phyloP scores from a whole-genome alignment of 495 filamentous ascomycete species.

The Clavariopsis aquatica region DNA sequence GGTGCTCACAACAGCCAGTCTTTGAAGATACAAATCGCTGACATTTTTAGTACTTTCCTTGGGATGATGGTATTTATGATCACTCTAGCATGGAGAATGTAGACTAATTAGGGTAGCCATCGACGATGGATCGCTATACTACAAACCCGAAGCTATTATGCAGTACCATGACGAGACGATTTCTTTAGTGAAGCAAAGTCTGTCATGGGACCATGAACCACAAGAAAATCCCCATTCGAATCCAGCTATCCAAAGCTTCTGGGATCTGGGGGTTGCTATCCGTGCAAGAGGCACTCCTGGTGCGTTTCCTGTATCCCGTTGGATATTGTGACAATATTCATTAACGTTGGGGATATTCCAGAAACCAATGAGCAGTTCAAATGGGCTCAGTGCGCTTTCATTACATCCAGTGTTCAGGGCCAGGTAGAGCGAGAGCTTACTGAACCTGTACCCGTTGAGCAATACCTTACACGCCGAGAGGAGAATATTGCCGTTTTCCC shows the following conservation, averaged over 20 bases:
- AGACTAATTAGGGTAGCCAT: conserved; percentile 4
- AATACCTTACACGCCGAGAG: conserved; percentile 7
- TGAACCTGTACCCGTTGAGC: conserved; percentile 3
- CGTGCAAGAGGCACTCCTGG: conserved; percentile 3
- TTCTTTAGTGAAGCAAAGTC: conserved; percentile 7
- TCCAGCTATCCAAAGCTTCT: conserved; percentile 9
- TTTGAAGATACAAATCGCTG: conserved; percentile 1
- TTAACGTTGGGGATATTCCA: background rate
- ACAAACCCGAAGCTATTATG: conserved; percentile 8
- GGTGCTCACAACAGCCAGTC: background rate
- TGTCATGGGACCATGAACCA: conserved; percentile 4
- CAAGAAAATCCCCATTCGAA: conserved; percentile 5
- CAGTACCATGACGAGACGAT: conserved; percentile 3
- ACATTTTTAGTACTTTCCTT: conserved; percentile 1
- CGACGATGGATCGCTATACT: conserved; percentile 3
- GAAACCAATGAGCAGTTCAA: conserved; percentile 9
- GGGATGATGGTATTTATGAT: conserved; percentile 2
- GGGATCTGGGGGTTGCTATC: conserved; percentile 4
- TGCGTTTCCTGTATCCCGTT: conserved; percentile 3
- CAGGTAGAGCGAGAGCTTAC: conserved; percentile 7
- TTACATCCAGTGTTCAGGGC: conserved; percentile 5
- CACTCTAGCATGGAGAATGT: background rate
- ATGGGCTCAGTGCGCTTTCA: conserved; percentile 9
- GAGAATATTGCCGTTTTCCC: conserved; percentile 4
- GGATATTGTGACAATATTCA: background rate